Evolutionary conservation across 768 basidiomycete genomes (phyloP).

Genomic region (Hysterangium stoloniferum): DNA sequence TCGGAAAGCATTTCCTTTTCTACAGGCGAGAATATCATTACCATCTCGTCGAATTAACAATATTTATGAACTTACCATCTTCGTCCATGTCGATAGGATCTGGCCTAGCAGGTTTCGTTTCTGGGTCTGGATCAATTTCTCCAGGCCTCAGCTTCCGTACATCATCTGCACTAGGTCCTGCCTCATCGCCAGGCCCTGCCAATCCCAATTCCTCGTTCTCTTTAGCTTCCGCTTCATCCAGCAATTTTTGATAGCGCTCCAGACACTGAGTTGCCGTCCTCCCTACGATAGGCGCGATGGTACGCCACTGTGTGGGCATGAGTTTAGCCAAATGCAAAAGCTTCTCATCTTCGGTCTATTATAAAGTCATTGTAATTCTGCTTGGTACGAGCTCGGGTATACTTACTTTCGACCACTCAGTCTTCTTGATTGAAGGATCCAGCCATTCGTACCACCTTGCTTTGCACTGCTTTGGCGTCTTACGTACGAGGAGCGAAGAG

Average conservation of each 20-base stretch:
- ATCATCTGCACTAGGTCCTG: conserved; percentile 87
- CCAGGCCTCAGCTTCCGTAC: conserved; percentile 84
- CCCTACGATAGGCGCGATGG: conserved; percentile 97
- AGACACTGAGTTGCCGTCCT: conserved; percentile 96
- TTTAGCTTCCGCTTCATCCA: conserved; percentile 96
- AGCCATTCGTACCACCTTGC: conserved; percentile 99
- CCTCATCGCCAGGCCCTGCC: conserved; percentile 73
- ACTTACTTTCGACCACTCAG: conserved; percentile 95
- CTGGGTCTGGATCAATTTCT: conserved; percentile 98
- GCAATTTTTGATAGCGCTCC: conserved; percentile 94
- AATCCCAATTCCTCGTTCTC: conserved; percentile 93
- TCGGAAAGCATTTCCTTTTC: conserved; percentile 99
- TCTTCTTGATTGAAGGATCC: conserved; percentile 99
- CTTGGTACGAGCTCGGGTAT: not conserved
- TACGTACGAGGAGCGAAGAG: conserved; percentile 92
- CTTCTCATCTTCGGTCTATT: conserved; percentile 95
- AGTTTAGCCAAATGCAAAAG: conserved; percentile 94
- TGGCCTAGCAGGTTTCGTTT: conserved; percentile 95
- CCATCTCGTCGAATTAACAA: not conserved
- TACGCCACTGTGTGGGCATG: conserved; percentile 99
- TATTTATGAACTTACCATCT: conserved; percentile 54
- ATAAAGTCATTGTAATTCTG: not conserved
- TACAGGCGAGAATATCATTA: conserved; percentile 24
- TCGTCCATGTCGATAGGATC: conserved; percentile 99
- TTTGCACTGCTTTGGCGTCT: conserved; percentile 99